phyloP scores from a whole-genome alignment of 345 rosid genomes.

The Barbarea vulgaris region DNA sequence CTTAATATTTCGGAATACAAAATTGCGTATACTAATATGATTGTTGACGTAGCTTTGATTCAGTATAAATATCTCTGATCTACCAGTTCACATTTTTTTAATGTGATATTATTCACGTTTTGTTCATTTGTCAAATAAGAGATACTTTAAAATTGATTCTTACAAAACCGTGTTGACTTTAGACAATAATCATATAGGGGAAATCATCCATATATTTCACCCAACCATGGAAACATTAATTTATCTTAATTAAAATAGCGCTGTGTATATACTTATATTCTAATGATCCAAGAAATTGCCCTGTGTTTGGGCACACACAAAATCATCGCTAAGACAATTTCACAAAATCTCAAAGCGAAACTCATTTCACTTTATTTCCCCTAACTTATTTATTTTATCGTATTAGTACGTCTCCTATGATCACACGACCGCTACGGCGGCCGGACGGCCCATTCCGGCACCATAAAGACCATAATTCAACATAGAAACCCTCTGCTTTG shows the following conservation, averaged over 20 bases:
- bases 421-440: conserved; percentile 37
- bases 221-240: background rate
- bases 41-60: background rate
- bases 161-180: conserved; percentile 15
- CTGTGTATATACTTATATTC: background rate
- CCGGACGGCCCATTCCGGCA: conserved; percentile 27
- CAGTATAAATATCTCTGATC: background rate
- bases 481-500: conserved; percentile 39
- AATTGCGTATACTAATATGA: background rate
- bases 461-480: conserved; percentile 33
- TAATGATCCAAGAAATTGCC: conserved; percentile 12
- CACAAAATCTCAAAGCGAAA: conserved; percentile 21
- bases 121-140: background rate
- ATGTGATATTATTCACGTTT: conserved; percentile 8
- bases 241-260: background rate
- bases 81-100: background rate
- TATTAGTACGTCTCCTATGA: background rate
- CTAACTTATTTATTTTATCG: conserved; percentile 5
- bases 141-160: background rate
- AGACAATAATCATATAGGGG: background rate
- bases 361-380: conserved; percentile 20
- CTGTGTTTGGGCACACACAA: conserved; percentile 20
- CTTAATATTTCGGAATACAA: background rate
- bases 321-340: conserved; percentile 6
- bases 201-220: background rate